These are phyloP conservation scores for Fusarium longipes DNA, from an alignment of 2,329 filamentous ascomycete species.

Conservation along the genomic window DNA sequence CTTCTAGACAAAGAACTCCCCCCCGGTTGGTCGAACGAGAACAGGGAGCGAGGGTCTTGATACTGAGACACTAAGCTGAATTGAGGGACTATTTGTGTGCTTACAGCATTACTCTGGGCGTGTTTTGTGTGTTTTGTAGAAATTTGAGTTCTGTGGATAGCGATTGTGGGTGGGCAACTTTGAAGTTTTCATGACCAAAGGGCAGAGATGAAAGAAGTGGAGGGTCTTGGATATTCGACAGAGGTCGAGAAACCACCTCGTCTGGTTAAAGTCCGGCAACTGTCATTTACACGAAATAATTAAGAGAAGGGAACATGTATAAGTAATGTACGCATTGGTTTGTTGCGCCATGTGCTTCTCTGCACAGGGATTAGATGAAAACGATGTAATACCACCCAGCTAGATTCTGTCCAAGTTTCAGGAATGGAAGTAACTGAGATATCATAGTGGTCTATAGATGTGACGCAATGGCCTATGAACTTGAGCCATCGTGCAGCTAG, in stretches of 20 bases:
- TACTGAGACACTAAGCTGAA: constrained; percentile 29
- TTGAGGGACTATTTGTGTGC: constrained; percentile 10
- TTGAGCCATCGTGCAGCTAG: neutral
- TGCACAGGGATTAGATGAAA: neutral
- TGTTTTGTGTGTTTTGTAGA: constrained; percentile 17
- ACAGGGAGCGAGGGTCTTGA: constrained; percentile 28
- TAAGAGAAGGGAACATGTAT: neutral
- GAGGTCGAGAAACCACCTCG: neutral
- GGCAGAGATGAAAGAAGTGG: neutral
- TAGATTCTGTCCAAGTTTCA: constrained; percentile 7
- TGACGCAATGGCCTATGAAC: constrained; percentile 17
- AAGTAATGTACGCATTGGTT: constrained; percentile 9
- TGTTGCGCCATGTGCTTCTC: constrained; percentile 4
- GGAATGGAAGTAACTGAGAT: neutral
- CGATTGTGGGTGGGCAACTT: neutral
- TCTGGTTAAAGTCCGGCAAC: constrained; percentile 12
- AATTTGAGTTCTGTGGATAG: neutral
- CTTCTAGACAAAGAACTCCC: neutral
- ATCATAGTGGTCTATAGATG: neutral
- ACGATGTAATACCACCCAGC: constrained; percentile 18
- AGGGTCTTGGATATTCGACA: constrained; percentile 5
- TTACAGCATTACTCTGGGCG: constrained; percentile 1
- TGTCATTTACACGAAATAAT: neutral
- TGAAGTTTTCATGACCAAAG: constrained; percentile 6
- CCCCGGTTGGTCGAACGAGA: constrained; percentile 13